phyloP scores from a whole-genome alignment of 805 yeast genomes.

The Zygosaccharomyces siamensis region DNA sequence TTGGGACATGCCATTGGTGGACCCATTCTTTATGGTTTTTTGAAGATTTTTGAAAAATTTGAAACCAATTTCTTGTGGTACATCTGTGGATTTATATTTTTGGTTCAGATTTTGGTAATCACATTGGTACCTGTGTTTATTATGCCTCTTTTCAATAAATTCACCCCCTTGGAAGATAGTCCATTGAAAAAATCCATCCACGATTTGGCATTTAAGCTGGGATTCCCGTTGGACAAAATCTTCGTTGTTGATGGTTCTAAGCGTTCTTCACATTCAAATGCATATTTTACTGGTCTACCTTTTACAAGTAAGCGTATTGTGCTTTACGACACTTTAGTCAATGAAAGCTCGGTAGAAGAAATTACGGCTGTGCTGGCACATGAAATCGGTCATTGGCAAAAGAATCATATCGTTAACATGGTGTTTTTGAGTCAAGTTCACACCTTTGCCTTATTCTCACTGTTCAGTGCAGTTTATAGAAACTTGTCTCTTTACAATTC shows the following conservation, averaged over 20 bases:
- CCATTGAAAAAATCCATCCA: constrained; percentile 80
- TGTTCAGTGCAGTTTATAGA: constrained; percentile 75
- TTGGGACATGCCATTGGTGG: constrained; percentile 58
- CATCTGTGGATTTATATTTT: constrained; percentile 64
- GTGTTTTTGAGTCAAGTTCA: constrained; percentile 61
- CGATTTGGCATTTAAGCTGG: constrained; percentile 63
- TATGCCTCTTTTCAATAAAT: constrained; percentile 88
- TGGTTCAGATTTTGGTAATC: constrained; percentile 66
- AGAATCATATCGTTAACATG: constrained; percentile 79
- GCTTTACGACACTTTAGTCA: constrained; percentile 83
- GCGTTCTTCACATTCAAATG: constrained; percentile 94
- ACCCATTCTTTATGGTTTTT: constrained; percentile 67
- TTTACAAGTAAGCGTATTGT: constrained; percentile 92
- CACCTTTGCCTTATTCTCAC: constrained; percentile 56
- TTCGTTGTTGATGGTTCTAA: constrained; percentile 95
- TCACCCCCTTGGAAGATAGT: constrained; percentile 86
- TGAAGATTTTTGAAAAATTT: constrained; percentile 74
- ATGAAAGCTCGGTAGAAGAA: constrained; percentile 69
- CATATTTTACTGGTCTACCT: constrained; percentile 93
- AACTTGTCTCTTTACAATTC: constrained; percentile 73
- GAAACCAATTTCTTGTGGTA: constrained; percentile 81
- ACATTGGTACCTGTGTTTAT: constrained; percentile 79
- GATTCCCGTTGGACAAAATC: constrained; percentile 81
- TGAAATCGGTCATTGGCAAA: constrained; percentile 97
- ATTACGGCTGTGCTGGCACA: constrained; percentile 96